Conservation (phyloP, 1,284 basidiomycete species). For the Moesziomyces aphidis region DNA sequence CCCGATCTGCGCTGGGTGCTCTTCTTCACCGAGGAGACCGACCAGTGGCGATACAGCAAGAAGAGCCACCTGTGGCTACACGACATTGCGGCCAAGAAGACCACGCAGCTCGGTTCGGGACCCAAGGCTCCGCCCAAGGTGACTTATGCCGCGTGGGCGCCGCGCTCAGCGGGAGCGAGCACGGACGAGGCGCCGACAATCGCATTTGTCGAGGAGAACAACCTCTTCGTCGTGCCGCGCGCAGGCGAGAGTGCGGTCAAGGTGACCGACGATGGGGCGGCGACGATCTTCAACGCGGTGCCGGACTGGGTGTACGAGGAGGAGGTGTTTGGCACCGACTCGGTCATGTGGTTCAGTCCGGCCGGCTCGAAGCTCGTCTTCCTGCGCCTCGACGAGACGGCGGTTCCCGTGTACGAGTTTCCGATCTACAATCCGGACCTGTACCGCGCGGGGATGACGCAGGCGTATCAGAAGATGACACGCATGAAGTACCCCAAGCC, state of each 20-base stretch:
- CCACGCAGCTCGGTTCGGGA: slow-evolving; percentile 71
- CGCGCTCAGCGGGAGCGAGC: slow-evolving; percentile 4
- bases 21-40: slow-evolving; percentile 44
- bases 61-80: slow-evolving; percentile 89
- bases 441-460: slow-evolving; percentile 44
- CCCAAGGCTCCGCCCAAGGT: slow-evolving; percentile 28
- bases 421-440: slow-evolving; percentile 81
- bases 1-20: slow-evolving; percentile 55
- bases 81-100: slow-evolving; percentile 75
- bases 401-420: slow-evolving; percentile 85
- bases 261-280: slow-evolving; percentile 83
- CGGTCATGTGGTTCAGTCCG: slow-evolving; percentile 91
- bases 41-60: slow-evolving; percentile 93
- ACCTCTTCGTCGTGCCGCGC: slow-evolving; percentile 47
- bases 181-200: slow-evolving; percentile 23
- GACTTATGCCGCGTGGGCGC: slow-evolving; percentile 41
- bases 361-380: slow-evolving; percentile 83
- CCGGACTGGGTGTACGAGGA: slow-evolving; percentile 78
- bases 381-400: slow-evolving; percentile 86
- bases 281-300: slow-evolving; percentile 89
- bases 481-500: slow-evolving; percentile 73
- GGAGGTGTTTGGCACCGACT: slow-evolving; percentile 77
- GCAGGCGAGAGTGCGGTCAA: slow-evolving; percentile 73
- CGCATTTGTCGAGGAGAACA: slow-evolving; percentile 55
- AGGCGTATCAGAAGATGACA: slow-evolving; percentile 51